phyloP scores from a whole-genome alignment of 768 basidiomycete species.

The Podaxis sp. region DNA sequence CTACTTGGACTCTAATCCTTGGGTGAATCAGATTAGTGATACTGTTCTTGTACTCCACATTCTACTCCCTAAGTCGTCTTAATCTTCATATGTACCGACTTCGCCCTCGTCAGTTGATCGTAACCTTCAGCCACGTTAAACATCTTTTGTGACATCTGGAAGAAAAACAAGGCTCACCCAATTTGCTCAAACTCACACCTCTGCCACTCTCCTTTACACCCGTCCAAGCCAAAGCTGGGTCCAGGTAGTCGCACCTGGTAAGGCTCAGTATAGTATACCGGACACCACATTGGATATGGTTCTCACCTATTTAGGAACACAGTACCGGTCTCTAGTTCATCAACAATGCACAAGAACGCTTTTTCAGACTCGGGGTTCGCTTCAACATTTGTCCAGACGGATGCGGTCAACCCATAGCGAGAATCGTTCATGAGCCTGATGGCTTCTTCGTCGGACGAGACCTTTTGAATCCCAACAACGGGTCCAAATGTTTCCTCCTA shows the following conservation, averaged over 20 bases:
- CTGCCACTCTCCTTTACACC: conserved; percentile 93
- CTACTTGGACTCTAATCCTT: no score
- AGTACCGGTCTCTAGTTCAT: conserved; percentile 83
- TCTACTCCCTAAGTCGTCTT: conserved; percentile 37
- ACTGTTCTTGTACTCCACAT: background rate
- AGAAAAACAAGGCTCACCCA: conserved; percentile 52
- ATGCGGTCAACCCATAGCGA: conserved; percentile 90
- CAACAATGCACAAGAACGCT: conserved; percentile 67
- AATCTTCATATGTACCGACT: conserved; percentile 83
- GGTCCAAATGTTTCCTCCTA: conserved; percentile 94
- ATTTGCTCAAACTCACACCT: conserved; percentile 87
- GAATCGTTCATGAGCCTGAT: conserved; percentile 95
- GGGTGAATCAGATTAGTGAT: background rate
- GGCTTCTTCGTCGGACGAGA: conserved; percentile 85
- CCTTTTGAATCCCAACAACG: conserved; percentile 90
- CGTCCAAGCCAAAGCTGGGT: conserved; percentile 93
- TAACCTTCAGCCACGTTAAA: conserved; percentile 54
- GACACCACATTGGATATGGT: background rate
- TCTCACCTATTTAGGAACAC: conserved; percentile 85
- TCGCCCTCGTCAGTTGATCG: conserved; percentile 80
- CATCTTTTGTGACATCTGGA: background rate
- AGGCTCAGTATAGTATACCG: background rate
- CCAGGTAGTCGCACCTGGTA: conserved; percentile 79
- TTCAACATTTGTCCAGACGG: conserved; percentile 85
- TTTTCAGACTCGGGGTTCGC: conserved; percentile 58